Conservation (phyloP, 23 red algal genomes). For the Gracilariopsis chorda region DNA sequence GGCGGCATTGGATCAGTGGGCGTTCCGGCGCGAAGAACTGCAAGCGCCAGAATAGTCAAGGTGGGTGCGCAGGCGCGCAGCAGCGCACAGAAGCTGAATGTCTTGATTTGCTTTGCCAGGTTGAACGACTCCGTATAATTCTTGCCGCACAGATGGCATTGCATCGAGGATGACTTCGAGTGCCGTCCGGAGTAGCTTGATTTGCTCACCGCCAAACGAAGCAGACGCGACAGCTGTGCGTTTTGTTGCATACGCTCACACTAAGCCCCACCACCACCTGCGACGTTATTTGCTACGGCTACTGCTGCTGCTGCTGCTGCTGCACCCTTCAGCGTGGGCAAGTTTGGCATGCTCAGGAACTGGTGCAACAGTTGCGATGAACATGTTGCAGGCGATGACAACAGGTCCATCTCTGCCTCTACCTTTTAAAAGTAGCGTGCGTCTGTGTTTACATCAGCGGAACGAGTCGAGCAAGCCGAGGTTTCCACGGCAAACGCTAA, state of each 20-base stretch:
- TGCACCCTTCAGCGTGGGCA: background rate
- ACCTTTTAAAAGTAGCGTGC: background rate
- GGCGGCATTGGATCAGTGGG: too few species aligned
- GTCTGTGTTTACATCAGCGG: background rate
- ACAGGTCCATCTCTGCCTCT: background rate
- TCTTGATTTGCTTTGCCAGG: slow-evolving; percentile 53
- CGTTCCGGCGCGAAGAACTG: too few species aligned
- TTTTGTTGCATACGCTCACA: background rate
- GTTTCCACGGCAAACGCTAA: background rate
- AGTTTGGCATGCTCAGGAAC: background rate
- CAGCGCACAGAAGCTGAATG: slow-evolving; percentile 57
- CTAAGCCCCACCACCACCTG: background rate
- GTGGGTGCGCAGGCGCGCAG: slow-evolving; percentile 31
- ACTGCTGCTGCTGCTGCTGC: background rate
- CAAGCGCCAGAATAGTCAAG: slow-evolving; percentile 27
- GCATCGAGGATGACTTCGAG: too few species aligned
- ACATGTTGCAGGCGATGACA: background rate
- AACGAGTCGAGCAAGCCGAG: background rate
- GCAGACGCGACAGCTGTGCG: background rate
- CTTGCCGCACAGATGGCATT: slow-evolving; percentile 33
- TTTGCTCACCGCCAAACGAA: background rate
- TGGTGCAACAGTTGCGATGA: background rate
- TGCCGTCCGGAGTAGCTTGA: too few species aligned
- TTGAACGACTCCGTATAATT: slow-evolving; percentile 62
- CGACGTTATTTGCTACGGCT: background rate